A percentile compares a stretch with the other conserved stretches of the same genome.
Conservation (phyloP, 805 yeast genomes). For the Kazachstania bromeliacearum region DNA sequence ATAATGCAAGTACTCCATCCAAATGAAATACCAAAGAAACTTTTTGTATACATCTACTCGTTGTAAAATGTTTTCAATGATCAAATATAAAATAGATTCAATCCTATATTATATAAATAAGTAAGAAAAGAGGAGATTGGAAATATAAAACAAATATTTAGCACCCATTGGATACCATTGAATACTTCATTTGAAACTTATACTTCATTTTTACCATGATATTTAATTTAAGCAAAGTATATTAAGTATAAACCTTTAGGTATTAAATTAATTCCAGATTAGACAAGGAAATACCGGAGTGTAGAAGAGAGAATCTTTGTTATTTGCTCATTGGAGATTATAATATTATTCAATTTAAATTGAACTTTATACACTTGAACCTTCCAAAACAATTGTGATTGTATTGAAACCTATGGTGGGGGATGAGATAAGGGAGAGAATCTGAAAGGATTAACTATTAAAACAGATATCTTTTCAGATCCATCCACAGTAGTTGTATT, state of each 20-base stretch:
- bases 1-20: too few relatives aligned
- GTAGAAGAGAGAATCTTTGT: conserved; percentile 84
- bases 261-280: conserved; percentile 57
- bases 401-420: conserved; percentile 69
- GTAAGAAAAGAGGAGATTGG: too few relatives aligned
- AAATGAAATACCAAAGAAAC: too few relatives aligned
- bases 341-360: conserved; percentile 81
- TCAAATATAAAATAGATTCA: too few relatives aligned
- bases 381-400: conserved; percentile 70
- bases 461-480: conserved; percentile 77
- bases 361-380: conserved; percentile 66
- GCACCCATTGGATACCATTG: too few relatives aligned
- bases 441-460: conserved; percentile 75
- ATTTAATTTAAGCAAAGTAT: conserved; percentile 62
- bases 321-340: conserved; percentile 81
- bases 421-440: conserved; percentile 83
- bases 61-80: too few relatives aligned
- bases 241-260: conserved; percentile 68
- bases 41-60: too few relatives aligned
- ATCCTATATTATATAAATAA: too few relatives aligned
- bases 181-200: too few relatives aligned
- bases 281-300: conserved; percentile 66
- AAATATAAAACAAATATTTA: too few relatives aligned
- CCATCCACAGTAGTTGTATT: conserved; percentile 50
- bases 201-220: too few relatives aligned